These are phyloP conservation scores for Mycena kentingensis DNA, from an alignment of 768 basidiomycete genomes.

Conservation along the genomic window DNA sequence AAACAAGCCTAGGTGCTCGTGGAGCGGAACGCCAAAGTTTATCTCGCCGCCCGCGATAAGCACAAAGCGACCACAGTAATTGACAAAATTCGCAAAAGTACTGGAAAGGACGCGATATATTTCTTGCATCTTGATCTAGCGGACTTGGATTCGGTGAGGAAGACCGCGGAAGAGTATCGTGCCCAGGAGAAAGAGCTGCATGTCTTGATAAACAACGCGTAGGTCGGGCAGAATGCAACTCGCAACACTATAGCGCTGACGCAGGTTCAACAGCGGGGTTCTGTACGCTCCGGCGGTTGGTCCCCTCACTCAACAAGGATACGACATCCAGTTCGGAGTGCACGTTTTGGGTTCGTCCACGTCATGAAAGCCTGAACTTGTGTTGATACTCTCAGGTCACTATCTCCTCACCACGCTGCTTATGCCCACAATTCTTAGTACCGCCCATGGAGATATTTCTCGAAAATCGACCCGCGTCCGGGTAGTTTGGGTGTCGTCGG, in stretches of 20 bases:
- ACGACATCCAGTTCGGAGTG: constrained; percentile 39
- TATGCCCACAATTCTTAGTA: constrained; percentile 32
- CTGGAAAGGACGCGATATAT: constrained; percentile 40
- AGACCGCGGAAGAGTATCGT: constrained; percentile 34
- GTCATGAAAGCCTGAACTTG: background rate
- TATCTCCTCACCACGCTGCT: constrained; percentile 35
- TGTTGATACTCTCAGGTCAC: constrained; percentile 28
- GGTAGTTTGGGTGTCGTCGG: constrained; percentile 27
- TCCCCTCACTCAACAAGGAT: constrained; percentile 33
- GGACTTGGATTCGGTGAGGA: constrained; percentile 33
- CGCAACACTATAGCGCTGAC: too few relatives aligned
- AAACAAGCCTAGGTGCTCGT: constrained; percentile 37
- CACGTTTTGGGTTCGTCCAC: constrained; percentile 29
- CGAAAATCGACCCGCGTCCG: constrained; percentile 31
- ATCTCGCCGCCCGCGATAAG: constrained; percentile 41
- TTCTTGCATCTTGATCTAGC: constrained; percentile 41
- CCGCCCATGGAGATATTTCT: constrained; percentile 29
- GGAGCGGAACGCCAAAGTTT: constrained; percentile 49
- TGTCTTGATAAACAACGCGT: constrained; percentile 39
- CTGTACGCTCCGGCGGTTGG: constrained; percentile 32
- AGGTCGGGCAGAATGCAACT: background rate
- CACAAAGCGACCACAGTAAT: constrained; percentile 41
- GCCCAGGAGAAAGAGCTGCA: constrained; percentile 34
- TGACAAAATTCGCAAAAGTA: constrained; percentile 39
- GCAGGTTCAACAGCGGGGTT: constrained; percentile 28